Evolutionary conservation across 1,284 basidiomycete species (phyloP).

Genomic region (Xerocomus nothofagi): DNA sequence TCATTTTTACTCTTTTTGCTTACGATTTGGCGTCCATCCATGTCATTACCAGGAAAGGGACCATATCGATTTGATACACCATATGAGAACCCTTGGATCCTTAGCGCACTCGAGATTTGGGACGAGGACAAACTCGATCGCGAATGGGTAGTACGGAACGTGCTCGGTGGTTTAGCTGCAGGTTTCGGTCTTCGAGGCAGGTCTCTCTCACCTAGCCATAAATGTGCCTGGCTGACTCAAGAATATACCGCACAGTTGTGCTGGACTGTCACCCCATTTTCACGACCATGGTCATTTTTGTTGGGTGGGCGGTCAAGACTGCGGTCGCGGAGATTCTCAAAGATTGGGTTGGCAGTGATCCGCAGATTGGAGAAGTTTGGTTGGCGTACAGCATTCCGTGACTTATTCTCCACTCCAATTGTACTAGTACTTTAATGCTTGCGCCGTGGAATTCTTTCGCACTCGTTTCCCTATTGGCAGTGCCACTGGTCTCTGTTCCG

Average conservation of each 20-base stretch:
- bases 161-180: constrained; percentile 83
- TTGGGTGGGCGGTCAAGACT: constrained; percentile 77
- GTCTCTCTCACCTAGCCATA: not conserved
- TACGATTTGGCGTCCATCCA: constrained; percentile 75
- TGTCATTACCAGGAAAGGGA: constrained; percentile 23
- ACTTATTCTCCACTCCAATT: not conserved
- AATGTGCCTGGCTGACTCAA: constrained; percentile 26
- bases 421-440: not conserved
- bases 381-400: constrained; percentile 77
- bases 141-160: constrained; percentile 82
- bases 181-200: constrained; percentile 67
- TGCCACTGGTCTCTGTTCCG: constrained; percentile 4
- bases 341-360: constrained; percentile 60
- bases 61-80: constrained; percentile 28
- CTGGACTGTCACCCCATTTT: constrained; percentile 73
- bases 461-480: not conserved
- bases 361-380: constrained; percentile 59
- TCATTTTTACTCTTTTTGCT: constrained; percentile 82
- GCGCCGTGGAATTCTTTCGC: no score
- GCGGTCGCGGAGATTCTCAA: constrained; percentile 59
- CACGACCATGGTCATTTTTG: constrained; percentile 75
- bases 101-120: constrained; percentile 46
- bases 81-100: constrained; percentile 37
- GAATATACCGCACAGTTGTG: constrained; percentile 51
- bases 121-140: constrained; percentile 73